Base-by-base conservation (phyloP, 148 eudicot species). In the Suaeda aralocaspica region DNA sequence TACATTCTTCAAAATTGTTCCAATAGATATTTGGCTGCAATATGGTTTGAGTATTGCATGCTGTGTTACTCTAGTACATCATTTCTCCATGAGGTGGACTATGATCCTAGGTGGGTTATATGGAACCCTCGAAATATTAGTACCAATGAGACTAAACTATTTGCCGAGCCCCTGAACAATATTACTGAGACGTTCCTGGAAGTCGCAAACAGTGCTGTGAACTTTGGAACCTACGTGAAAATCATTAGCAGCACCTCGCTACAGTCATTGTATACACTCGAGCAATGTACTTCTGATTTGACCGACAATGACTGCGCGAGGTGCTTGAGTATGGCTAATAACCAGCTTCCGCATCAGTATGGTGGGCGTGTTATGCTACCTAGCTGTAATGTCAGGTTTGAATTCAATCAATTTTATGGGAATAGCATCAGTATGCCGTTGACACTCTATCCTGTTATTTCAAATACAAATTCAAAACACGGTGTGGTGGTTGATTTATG, bases 211-310 rank as follows among this genome's bases (percentile, higher is more conserved):
- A 64, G 51, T 66, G 6, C 22, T 7, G 26, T 41, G 12, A 66
- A 48, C 19, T 46, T 46, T 19, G 57, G 24, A 3, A 44, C 52
- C 14, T 21, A 44, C 18, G 52, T 28, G 11, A 9, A 7, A 9
- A 64, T 42, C n/a, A 15, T 22, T 8, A 25, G 29, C 0, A 18
- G 29, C 50, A 44, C 48, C 9, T 15, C 66, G 10, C 57, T 48
- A 36, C 63, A 60, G n/a, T n/a, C n/a, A n/a, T 51, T 72, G 61
- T 72, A 60, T 52, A 62, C 44, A 13, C 41, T 72, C 4, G 75
- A 34, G 26, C 75, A 72, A 60, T 72, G 75, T 33, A 72, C 75
- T 22, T 67, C 45, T 2, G 59, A 71, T 31, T 61, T 71, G 30
- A 21, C 59, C n/a, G 30, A 14, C 3, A 10, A 11, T 22, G 68